Conservation (phyloP, 257 asterid genomes). For the Solanum chaucha region DNA sequence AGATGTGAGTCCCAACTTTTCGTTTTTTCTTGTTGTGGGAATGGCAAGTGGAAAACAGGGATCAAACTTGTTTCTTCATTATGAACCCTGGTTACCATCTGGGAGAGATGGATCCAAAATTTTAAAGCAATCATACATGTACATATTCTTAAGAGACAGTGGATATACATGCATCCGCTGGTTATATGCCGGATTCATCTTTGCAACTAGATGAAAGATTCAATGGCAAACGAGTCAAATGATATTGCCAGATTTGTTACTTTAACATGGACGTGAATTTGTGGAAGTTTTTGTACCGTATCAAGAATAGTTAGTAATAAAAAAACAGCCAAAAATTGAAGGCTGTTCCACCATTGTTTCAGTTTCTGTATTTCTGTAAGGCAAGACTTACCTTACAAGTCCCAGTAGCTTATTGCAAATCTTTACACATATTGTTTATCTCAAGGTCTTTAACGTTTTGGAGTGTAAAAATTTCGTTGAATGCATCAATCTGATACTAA, state of each 20-base stretch:
- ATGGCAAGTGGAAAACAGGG: background rate
- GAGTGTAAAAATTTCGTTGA: background rate
- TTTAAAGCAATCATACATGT: background rate
- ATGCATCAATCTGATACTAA: constrained; percentile 6
- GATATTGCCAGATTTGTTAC: background rate
- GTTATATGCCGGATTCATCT: background rate
- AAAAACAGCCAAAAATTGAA: background rate
- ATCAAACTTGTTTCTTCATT: background rate
- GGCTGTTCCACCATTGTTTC: background rate
- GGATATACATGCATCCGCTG: background rate
- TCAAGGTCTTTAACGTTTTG: background rate
- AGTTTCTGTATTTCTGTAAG: background rate
- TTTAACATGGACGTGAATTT: background rate
- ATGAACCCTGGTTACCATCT: background rate
- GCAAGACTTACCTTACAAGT: background rate
- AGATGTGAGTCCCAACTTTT: background rate
- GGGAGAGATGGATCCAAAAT: background rate
- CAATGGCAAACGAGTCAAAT: background rate
- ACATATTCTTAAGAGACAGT: background rate
- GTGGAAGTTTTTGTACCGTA: background rate
- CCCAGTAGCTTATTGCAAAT: background rate
- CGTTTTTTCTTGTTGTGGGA: background rate
- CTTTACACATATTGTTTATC: background rate
- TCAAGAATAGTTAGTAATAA: background rate
- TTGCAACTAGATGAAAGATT: background rate